Evolutionary conservation across 495 filamentous ascomycete genomes (phyloP), one percentile per base, ranked within the genome.

Genomic region (Hyaloscypha bicolor): DNA sequence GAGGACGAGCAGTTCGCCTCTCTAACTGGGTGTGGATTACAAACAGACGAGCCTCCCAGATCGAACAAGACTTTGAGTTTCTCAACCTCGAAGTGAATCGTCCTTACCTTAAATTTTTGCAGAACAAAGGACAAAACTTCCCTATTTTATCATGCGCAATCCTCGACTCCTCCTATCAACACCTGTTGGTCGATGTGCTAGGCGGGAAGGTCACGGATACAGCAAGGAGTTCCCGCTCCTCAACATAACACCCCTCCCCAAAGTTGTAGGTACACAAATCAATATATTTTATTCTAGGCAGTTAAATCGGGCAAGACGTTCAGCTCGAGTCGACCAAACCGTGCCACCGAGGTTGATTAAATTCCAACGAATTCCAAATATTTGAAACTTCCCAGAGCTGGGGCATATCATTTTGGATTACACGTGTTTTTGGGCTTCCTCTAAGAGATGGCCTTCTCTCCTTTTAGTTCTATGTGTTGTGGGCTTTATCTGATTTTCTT

Each of bases 201-300:
- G 11, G 35, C 21, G 16, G 9, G 16, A 48, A 48, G 59, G 57
- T 60, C 30, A 12, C 57, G 37, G 33, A 62, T 35, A 62, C 35
- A 25, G 32, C 21, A 30, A 56, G 53, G 53, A 56, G 53, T 14
- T 56, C 53, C 53, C 53, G 30, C 22, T n/a, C 22, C 11, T 56
- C 53, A 29, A 25, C 21, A 56, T 30, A 56, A 56, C 53, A 56
- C 22, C 3, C 14, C 25, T 53, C 16, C 11, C 21, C 19, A 56
- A 48, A 1, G 42, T 48, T 4, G 42, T 6, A 48, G 8, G 1
- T 48, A 48, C 42, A 48, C 42, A 3, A 48, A 19, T 14, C 42
- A 48, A 48, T 48, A 48, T 48, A 48, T 48, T 45, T 12, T 48
- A 19, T 48, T 48, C 9, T 48, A 16, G 42, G 11, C 42, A 16